These are phyloP conservation scores for Oehlia diaphana DNA, from an alignment of 192 early-diverging fungal species.

Conservation along the genomic window DNA sequence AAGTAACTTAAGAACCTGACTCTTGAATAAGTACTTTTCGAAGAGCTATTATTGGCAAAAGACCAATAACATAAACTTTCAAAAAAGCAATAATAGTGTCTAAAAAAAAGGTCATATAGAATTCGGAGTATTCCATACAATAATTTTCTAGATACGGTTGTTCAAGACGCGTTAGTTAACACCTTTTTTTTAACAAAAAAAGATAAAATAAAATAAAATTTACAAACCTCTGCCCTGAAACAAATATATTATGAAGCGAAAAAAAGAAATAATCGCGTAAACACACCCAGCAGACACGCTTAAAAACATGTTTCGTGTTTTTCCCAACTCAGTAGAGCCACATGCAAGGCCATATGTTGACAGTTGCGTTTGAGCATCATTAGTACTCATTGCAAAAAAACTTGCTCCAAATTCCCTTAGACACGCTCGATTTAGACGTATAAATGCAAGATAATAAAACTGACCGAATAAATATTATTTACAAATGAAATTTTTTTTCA, in stretches of 20 bases:
- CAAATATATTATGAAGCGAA: background rate
- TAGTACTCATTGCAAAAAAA: background rate
- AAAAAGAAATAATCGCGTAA: background rate
- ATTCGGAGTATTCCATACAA: background rate
- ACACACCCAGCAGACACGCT: background rate
- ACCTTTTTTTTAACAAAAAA: background rate
- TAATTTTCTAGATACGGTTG: background rate
- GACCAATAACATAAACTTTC: slow-evolving; percentile 3
- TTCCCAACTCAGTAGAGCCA: background rate
- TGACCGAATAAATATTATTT: no score
- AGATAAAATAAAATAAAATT: background rate
- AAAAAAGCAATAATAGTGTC: background rate
- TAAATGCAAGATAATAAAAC: no score
- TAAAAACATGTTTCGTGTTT: background rate
- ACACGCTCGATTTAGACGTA: no score
- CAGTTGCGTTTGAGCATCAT: background rate
- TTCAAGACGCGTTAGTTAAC: background rate
- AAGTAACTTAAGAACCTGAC: background rate
- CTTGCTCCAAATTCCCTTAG: background rate
- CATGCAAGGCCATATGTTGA: background rate
- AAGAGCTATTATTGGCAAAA: slow-evolving; percentile 1
- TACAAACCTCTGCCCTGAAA: background rate
- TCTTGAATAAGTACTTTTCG: slow-evolving; percentile 9
- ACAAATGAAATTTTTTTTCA: no score
- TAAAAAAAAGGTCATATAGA: background rate